Conservation (phyloP, 2,329 filamentous ascomycete genomes). For the Aspergillus melleus region DNA sequence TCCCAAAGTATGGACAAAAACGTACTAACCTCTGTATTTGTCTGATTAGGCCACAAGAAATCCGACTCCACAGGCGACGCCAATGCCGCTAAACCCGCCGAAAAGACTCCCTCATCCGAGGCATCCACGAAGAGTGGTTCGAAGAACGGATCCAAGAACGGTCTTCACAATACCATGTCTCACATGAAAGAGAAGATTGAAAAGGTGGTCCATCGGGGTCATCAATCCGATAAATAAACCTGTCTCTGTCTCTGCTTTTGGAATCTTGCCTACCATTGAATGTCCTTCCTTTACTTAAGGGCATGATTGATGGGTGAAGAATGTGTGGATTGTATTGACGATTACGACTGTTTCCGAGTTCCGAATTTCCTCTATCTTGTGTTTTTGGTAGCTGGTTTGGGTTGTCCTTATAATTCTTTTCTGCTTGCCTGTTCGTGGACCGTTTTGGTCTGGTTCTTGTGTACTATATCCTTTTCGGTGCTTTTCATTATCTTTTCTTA, state of each 20-base stretch:
- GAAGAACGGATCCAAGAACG: background rate
- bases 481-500: too few species aligned
- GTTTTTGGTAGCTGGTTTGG: background rate
- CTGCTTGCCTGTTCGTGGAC: too few species aligned
- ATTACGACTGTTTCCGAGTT: background rate
- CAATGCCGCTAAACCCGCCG: background rate
- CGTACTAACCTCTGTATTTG: too few species aligned
- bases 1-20: too few species aligned
- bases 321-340: background rate
- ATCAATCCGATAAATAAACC: slow-evolving; percentile 3
- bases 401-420: too few species aligned
- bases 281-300: too few species aligned
- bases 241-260: background rate
- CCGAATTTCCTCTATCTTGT: background rate
- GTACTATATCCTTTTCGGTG: background rate
- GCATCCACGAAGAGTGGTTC: background rate
- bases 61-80: background rate
- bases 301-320: too few species aligned
- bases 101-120: background rate
- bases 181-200: slow-evolving; percentile 38
- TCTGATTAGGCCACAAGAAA: background rate
- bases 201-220: slow-evolving; percentile 15
- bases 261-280: too few species aligned
- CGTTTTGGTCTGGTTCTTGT: background rate
- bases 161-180: slow-evolving; percentile 13